Evolutionary conservation across 495 filamentous ascomycete genomes (phyloP).

Genomic region (Aspergillus saccharolyticus): DNA sequence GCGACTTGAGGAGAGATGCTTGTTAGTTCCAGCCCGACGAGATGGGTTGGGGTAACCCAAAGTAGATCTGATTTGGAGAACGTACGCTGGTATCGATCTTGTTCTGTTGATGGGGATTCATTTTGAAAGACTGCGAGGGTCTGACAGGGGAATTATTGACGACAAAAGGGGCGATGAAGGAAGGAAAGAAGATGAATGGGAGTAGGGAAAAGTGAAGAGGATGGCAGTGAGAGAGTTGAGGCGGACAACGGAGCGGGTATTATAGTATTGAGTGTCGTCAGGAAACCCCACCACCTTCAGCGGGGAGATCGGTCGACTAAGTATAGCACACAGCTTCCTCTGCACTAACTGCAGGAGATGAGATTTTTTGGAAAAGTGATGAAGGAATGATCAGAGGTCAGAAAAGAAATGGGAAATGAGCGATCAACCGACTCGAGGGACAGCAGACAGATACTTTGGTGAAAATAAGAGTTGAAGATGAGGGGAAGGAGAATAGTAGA

Average conservation of each 20-base stretch:
- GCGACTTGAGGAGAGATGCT: conserved; percentile 50
- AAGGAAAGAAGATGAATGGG: not conserved
- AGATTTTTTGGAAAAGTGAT: not conserved
- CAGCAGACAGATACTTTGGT: too few relatives aligned
- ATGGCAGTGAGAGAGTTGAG: conserved; percentile 4
- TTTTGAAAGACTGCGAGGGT: conserved; percentile 35
- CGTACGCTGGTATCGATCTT: conserved; percentile 92
- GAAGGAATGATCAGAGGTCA: not conserved
- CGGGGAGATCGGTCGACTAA: conserved; percentile 10
- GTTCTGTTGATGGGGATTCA: conserved; percentile 97
- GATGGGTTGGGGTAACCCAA: conserved; percentile 4
- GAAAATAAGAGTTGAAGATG: too few relatives aligned
- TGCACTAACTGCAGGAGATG: not conserved
- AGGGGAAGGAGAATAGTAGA: too few relatives aligned
- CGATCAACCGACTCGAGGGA: too few relatives aligned
- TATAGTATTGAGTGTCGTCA: conserved; percentile 19
- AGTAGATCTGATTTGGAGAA: conserved; percentile 16
- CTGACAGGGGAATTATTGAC: not conserved
- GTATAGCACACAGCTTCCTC: not conserved
- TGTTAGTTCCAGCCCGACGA: conserved; percentile 15
- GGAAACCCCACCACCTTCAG: conserved; percentile 21
- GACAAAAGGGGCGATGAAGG: not conserved
- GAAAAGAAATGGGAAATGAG: too few relatives aligned
- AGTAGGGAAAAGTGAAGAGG: not conserved
- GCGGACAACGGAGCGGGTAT: not conserved